Conservation (phyloP, 805 yeast species). For the Teunomyces stri region DNA sequence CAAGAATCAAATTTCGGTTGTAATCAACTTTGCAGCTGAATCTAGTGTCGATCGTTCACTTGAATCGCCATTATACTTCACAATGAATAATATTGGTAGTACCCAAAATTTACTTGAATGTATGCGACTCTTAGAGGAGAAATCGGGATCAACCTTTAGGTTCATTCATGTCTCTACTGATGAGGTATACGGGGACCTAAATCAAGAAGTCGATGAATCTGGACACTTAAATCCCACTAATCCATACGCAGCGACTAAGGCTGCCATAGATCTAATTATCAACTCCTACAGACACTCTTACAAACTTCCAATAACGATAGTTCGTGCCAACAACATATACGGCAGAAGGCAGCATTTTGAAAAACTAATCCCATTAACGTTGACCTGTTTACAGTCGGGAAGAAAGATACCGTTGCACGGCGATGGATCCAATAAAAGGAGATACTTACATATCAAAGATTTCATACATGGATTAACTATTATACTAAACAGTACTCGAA, state of each 20-base stretch:
- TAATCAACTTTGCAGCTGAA: slow-evolving; percentile 56
- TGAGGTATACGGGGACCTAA: slow-evolving; percentile 54
- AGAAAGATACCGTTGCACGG: slow-evolving; percentile 45
- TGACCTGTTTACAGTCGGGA: slow-evolving; percentile 17
- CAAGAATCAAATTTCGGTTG: slow-evolving; percentile 22
- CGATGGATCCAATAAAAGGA: slow-evolving; percentile 40
- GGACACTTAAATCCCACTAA: slow-evolving; percentile 48
- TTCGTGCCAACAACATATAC: slow-evolving; percentile 52
- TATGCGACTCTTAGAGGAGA: slow-evolving; percentile 16
- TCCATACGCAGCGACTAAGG: slow-evolving; percentile 58
- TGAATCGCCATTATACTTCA: slow-evolving; percentile 40
- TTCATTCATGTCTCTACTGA: slow-evolving; percentile 56
- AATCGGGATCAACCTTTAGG: slow-evolving; percentile 7
- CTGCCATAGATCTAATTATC: slow-evolving; percentile 49
- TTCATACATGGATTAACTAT: slow-evolving; percentile 37
- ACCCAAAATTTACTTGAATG: slow-evolving; percentile 49
- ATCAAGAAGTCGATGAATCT: slow-evolving; percentile 28
- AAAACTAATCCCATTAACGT: slow-evolving; percentile 41
- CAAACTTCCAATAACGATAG: slow-evolving; percentile 37
- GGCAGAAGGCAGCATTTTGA: slow-evolving; percentile 57
- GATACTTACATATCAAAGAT: slow-evolving; percentile 47
- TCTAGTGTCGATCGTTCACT: slow-evolving; percentile 55
- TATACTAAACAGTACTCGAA: slow-evolving; percentile 14
- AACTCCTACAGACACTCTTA: slow-evolving; percentile 44
- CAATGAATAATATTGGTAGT: slow-evolving; percentile 44